Percentiles rank a stretch among this genome's conserved stretches.
Evolutionary conservation across 164 flowering plant species (phyloP).

Genomic region (Macadamia integrifolia): DNA sequence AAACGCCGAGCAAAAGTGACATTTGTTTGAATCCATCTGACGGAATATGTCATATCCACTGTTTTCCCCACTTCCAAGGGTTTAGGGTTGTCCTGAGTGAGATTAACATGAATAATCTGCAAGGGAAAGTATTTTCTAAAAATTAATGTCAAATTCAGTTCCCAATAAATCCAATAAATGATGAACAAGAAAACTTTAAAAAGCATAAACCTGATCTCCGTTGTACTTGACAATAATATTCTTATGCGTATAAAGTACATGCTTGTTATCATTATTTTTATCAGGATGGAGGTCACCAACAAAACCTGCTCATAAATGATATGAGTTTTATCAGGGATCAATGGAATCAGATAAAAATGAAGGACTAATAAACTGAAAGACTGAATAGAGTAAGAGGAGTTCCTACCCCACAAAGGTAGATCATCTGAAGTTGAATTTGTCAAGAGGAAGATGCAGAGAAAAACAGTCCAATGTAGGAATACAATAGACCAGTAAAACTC

Average conservation of each 20-base stretch:
- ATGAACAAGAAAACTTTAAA: background rate
- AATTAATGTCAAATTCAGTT: background rate
- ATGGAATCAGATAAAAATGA: background rate
- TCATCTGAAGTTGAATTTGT: slow-evolving; percentile 45
- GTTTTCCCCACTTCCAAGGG: slow-evolving; percentile 50
- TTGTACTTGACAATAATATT: slow-evolving; percentile 46
- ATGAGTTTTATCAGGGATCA: no score
- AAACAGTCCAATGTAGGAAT: no score
- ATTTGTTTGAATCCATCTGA: slow-evolving; percentile 54
- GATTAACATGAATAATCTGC: slow-evolving; percentile 63
- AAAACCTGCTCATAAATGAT: slow-evolving; percentile 33
- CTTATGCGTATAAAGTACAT: slow-evolving; percentile 59
- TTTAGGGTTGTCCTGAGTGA: slow-evolving; percentile 25
- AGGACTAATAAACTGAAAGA: background rate
- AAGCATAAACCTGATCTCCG: slow-evolving; percentile 61
- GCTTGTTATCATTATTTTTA: slow-evolving; percentile 49
- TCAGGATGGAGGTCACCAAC: slow-evolving; percentile 66
- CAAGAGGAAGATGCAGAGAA: background rate
- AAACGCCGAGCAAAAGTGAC: slow-evolving; percentile 75
- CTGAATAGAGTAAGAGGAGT: background rate
- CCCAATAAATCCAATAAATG: background rate
- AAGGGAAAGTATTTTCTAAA: slow-evolving; percentile 5
- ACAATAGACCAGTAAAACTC: no score
- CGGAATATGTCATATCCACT: slow-evolving; percentile 60
- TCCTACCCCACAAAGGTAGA: slow-evolving; percentile 79